These are phyloP conservation scores for Houttuynia cordata DNA, from an alignment of 164 flowering plant genomes.

Conservation along the genomic window DNA sequence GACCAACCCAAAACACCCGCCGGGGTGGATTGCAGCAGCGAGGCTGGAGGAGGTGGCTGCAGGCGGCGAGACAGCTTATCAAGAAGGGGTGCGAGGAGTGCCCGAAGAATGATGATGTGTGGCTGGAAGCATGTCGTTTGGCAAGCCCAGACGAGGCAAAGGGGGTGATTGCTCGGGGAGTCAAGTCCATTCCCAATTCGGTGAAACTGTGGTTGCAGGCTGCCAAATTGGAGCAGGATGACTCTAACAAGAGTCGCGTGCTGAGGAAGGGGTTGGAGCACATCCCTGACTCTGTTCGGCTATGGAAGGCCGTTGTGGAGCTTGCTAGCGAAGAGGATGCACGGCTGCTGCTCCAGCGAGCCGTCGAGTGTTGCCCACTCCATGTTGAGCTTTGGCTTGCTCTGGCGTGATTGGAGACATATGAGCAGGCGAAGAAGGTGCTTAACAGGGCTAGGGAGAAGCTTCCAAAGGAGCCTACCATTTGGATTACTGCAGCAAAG, in stretches of 20 bases:
- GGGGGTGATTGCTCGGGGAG: conserved; percentile 87
- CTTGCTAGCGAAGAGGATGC: conserved; percentile 94
- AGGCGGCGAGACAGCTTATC: conserved; percentile 60
- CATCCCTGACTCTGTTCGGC: conserved; percentile 84
- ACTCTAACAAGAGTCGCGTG: conserved; percentile 60
- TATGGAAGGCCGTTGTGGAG: conserved; percentile 94
- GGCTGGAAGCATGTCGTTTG: too few relatives aligned
- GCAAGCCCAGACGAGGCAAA: conserved; percentile 72
- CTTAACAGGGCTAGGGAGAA: too few relatives aligned
- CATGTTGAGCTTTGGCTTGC: too few relatives aligned
- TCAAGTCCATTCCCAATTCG: too few relatives aligned
- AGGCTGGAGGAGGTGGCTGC: conserved; percentile 86
- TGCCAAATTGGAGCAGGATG: conserved; percentile 72
- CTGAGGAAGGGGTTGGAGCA: too few relatives aligned
- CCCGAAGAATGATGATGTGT: conserved; percentile 84
- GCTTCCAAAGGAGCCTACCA: conserved; percentile 88
- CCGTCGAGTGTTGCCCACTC: conserved; percentile 88
- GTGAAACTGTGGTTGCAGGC: conserved; percentile 95
- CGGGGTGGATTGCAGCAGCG: conserved; percentile 96
- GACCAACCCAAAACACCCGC: conserved; percentile 82
- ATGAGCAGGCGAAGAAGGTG: conserved; percentile 67
- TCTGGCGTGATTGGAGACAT: too few relatives aligned
- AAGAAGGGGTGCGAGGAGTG: conserved; percentile 85
- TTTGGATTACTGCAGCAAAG: conserved; percentile 94
- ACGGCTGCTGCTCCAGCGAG: conserved; percentile 66